Evolutionary conservation across 768 basidiomycete genomes (phyloP), one percentile per base, ranked within the genome.

Genomic region (Daedalea quercina): DNA sequence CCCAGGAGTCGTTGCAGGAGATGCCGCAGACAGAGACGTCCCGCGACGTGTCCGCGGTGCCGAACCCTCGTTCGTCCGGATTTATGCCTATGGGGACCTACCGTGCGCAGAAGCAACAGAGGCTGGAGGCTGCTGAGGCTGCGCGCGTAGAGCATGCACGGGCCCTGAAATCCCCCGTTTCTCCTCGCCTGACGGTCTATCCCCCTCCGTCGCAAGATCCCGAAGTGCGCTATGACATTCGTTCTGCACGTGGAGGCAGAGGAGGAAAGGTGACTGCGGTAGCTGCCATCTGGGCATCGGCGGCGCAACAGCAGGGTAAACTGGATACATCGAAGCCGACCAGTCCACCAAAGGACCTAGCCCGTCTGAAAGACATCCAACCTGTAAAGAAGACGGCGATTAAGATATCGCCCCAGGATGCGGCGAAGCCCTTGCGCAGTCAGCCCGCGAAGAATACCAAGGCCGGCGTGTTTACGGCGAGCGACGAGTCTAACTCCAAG

Each of bases 191-290:
- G 7, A 45, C 53, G 1, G 54, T 53, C 1, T 54, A 47, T 51
- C 56, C 56, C 11, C 57, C 59, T 56, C 68, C 66, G 40, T 64
- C 67, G 20, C 53, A 59, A 2, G 78, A 81, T 54, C 71, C 77
- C 0, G 84, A 81, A 48, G 76, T 73, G 20, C 84, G 81, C 53
- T 89, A 90, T 60, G 81, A 90, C 60, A 67, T 88, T 23, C 80
- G 84, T 12, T 90, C 87, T 34, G 87, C 87, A 3, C 76, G 88
- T 20, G 87, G 90, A 3, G 89, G 90, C 1, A 71, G 77, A 41
- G 89, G 90, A 2, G 90, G 88, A 12, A 76, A 78, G 50, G 89
- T 90, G 15, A 74, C 86, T 2, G 73, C 87, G 3, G 85, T 89
- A 1, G 81, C 85, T 0, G 78, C 87, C 1, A 70, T 91, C 22